A percentile compares a stretch with the other conserved stretches of the same genome.
Evolutionary conservation across 2,329 filamentous ascomycete genomes (phyloP).

Genomic region (Aspergillus texensis): DNA sequence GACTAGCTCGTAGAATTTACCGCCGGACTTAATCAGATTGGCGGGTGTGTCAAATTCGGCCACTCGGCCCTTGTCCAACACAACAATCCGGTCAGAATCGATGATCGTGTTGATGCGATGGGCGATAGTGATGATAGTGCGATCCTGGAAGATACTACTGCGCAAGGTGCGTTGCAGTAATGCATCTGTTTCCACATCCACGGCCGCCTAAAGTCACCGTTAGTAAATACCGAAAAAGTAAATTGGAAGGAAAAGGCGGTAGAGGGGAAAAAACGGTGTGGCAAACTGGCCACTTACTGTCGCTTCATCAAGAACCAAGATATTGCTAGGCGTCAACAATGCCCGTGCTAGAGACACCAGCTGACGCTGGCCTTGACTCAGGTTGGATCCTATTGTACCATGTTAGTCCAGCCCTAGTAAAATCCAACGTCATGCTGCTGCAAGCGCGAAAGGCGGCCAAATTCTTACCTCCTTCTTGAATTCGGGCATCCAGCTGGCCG

Average conservation of each 20-base stretch:
- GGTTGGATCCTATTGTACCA: constrained; percentile 73
- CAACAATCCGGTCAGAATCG: constrained; percentile 83
- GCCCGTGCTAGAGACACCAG: constrained; percentile 91
- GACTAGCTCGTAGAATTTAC: constrained; percentile 86
- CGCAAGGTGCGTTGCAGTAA: constrained; percentile 66
- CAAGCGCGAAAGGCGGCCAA: constrained; percentile 5
- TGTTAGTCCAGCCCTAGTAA: constrained; percentile 14
- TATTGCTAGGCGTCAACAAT: constrained; percentile 92
- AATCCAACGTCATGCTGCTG: constrained; percentile 5
- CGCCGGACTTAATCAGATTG: constrained; percentile 72
- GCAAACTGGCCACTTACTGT: constrained; percentile 60
- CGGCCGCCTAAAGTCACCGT: constrained; percentile 56
- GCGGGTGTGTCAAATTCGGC: constrained; percentile 89
- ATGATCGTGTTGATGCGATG: constrained; percentile 98
- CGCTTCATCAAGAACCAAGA: constrained; percentile 94
- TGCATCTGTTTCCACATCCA: constrained; percentile 69
- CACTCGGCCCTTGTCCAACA: constrained; percentile 86
- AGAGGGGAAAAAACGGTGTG: constrained; percentile 15
- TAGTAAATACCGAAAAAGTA: constrained; percentile 6
- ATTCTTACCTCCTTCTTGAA: constrained; percentile 86
- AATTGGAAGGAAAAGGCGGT: constrained; percentile 5
- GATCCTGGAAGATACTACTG: constrained; percentile 75
- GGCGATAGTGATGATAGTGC: constrained; percentile 97
- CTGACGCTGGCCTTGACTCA: constrained; percentile 93
- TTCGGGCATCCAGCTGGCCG: constrained; percentile 83